phyloP scores from a whole-genome alignment of 495 filamentous ascomycete genomes.

The Hypomontagnella monticulosa region DNA sequence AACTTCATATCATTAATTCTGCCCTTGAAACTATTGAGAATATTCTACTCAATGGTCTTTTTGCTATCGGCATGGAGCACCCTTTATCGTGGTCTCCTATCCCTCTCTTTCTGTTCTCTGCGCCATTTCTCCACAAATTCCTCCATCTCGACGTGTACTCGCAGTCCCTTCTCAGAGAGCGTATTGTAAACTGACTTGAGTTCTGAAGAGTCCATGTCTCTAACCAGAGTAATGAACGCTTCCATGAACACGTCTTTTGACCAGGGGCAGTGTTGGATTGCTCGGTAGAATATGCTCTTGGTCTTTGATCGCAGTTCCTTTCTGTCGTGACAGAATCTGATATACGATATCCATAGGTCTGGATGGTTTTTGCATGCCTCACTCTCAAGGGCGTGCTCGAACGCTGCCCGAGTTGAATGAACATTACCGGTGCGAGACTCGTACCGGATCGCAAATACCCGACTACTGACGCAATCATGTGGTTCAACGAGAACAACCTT shows the following conservation, averaged over 20 bases:
- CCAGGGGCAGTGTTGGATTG: conserved; percentile 77
- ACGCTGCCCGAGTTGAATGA: conserved; percentile 70
- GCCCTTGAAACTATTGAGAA: too few relatives aligned
- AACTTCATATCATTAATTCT: too few relatives aligned
- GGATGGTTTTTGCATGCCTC: conserved; percentile 53
- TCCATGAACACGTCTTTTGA: conserved; percentile 74
- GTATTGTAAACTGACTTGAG: conserved; percentile 62
- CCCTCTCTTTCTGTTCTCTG: conserved; percentile 30
- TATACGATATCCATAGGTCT: conserved; percentile 73
- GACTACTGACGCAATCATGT: conserved; percentile 61
- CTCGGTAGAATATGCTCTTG: conserved; percentile 70
- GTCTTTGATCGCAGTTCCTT: conserved; percentile 46
- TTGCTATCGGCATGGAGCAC: too few relatives aligned
- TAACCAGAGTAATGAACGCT: conserved; percentile 57
- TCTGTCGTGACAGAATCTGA: conserved; percentile 59
- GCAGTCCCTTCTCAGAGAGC: conserved; percentile 52
- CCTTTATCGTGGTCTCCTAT: neutral
- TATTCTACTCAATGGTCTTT: too few relatives aligned
- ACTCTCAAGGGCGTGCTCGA: conserved; percentile 71
- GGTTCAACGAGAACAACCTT: conserved; percentile 54
- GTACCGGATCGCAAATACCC: conserved; percentile 72
- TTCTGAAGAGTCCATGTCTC: conserved; percentile 53
- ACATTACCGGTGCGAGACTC: conserved; percentile 69
- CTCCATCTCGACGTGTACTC: conserved; percentile 56
- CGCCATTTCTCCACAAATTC: conserved; percentile 50